These are phyloP conservation scores for Populus alba DNA, from an alignment of 345 rosid genomes.

Conservation along the genomic window DNA sequence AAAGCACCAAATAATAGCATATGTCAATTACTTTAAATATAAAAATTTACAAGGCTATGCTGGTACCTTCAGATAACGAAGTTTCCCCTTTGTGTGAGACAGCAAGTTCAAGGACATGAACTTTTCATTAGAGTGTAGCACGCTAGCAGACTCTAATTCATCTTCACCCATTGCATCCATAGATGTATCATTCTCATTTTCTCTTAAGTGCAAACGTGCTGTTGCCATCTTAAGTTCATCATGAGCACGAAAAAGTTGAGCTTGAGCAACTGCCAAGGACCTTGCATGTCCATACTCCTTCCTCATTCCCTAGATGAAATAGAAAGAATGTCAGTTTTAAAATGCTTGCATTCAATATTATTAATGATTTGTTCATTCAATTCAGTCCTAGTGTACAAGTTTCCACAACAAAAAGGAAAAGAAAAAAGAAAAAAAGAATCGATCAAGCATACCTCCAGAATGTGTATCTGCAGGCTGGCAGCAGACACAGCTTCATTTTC, in stretches of 20 bases:
- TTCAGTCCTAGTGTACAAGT: neutral
- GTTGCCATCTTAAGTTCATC: slow-evolving; percentile 96
- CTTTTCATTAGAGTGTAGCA: slow-evolving; percentile 69
- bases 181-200: slow-evolving; percentile 68
- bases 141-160: slow-evolving; percentile 77
- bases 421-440: slow-evolving; percentile 7
- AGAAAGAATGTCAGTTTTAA: neutral
- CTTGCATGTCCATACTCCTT: slow-evolving; percentile 85
- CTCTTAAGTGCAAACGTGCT: slow-evolving; percentile 72
- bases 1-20: neutral
- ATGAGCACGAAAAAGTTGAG: slow-evolving; percentile 74
- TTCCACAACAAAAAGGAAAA: neutral
- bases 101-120: slow-evolving; percentile 61
- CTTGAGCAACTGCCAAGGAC: slow-evolving; percentile 77
- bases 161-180: slow-evolving; percentile 67
- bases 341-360: slow-evolving; percentile 10
- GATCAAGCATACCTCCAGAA: slow-evolving; percentile 62
- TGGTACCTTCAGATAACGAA: slow-evolving; percentile 84
- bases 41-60: neutral
- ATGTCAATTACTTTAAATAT: neutral
- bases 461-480: slow-evolving; percentile 67
- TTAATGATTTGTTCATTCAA: neutral
- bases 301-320: slow-evolving; percentile 60
- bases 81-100: slow-evolving; percentile 69
- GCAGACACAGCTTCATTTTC: slow-evolving; percentile 52